Evolutionary conservation across 2,329 filamentous ascomycete genomes (phyloP), one percentile per base, ranked within the genome.

Genomic region (Claviceps spartinae): DNA sequence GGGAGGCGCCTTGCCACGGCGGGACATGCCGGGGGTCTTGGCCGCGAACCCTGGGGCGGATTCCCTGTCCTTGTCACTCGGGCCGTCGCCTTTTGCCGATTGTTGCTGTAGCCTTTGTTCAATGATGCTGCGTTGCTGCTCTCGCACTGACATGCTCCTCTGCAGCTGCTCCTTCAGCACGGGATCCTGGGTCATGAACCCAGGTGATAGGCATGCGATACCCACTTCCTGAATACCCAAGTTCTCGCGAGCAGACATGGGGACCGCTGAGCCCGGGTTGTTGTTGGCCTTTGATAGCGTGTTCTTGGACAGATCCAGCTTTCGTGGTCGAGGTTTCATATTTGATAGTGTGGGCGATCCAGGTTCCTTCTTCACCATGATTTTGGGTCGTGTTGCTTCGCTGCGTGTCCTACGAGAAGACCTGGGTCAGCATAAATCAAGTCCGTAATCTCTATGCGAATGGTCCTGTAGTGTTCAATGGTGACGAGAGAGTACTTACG

Each of bases 341-440:
- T 81, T 79, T 50, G 81, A 76, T 62, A 93, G 80, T 57, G 85
- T 85, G 51, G 91, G 91, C 47, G 91, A 96, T 43, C 85, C 81
- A 37, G 90, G 90, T 68, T 98, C 93, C 70, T 96, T 96, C 76
- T 97, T 97, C 54, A 98, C 90, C 57, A 95, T 78, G 56, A 96
- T 94, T 71, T 88, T 90, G 42, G 87, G 86, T 30, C 69, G 67
- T 46, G 70, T 75, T 66, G 66, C 34, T 48, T 54, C 53, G 44
- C 5, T 71, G 69, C 75, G 76, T 68, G 74, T 61, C 54, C 62
- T 63, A 58, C 54, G 3, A 18, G 6, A 20, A 26, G 22, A 60
- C 54, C 53, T 54, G 52, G 30, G 41, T 54, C 50, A 59, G 56
- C 40, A 53, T 50, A 40, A 16, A 38, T 4, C 8, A 22, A 14